Evolutionary conservation across 2,329 filamentous ascomycete species (phyloP), one percentile per base, ranked within the genome.

Genomic region (Saccharata proteae): DNA sequence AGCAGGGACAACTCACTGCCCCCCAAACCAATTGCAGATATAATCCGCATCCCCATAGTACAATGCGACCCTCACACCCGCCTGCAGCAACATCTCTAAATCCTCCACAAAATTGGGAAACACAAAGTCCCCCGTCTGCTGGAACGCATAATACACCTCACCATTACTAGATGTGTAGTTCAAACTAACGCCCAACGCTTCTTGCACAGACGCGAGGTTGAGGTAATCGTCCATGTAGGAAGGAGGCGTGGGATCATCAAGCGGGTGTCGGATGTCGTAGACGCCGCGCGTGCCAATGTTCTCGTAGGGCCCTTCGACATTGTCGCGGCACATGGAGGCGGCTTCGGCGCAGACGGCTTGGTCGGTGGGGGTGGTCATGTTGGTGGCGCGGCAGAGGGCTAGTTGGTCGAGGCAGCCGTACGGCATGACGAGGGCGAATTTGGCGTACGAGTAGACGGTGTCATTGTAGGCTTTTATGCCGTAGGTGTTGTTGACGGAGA

Each of bases 171-270:
- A 50, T 1, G 71, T 71, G 44, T 63, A 77, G 48, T 77, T 77
- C 30, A 77, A 49, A 6, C 69, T 68, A 1, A 76, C 66, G 9
- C 77, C 77, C 14, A 82, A 64, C 1, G 71, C 68, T 13, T 67
- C 48, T 38, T 73, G 69, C 2, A 80, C 61, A 4, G 50, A 41
- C 8, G 64, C 61, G 25, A 67, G 64, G 46, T 80, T 79, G 32
- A 86, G 63, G 50, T 78, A 83, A 22, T 74, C 65, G 13, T 62
- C 42, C 48, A 77, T 79, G 32, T 69, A 71, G 20, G 54, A 56
- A 1, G 73, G 64, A 3, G 80, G 78, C 38, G 77, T 77, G 0
- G 78, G 71, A 45, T 80, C 48, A 18, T 61, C 31, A 38, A 43
- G 52, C 10, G 64, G 59, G 32, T 74, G 67, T 5, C 74, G 63